phyloP scores from a whole-genome alignment of 495 filamentous ascomycete species.

The Elaphomyces granulatus region DNA sequence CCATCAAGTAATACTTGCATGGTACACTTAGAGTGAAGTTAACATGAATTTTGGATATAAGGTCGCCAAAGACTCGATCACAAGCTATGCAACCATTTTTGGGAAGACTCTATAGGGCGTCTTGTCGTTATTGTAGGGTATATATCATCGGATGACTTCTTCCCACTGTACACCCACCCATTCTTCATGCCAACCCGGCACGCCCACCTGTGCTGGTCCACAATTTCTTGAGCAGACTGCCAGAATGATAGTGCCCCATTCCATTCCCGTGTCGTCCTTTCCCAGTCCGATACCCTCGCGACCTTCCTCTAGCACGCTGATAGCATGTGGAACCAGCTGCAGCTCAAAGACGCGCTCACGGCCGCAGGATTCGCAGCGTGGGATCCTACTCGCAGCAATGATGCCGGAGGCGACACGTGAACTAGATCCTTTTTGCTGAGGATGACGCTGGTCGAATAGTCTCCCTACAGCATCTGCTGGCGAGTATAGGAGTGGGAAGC shows the following conservation, averaged over 20 bases:
- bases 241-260: slow-evolving; percentile 95
- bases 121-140: too few relatives aligned
- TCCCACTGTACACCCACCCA: slow-evolving; percentile 98
- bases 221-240: slow-evolving; percentile 69
- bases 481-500: slow-evolving; percentile 67
- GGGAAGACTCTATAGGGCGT: too few relatives aligned
- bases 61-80: too few relatives aligned
- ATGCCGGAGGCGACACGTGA: slow-evolving; percentile 19
- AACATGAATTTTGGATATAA: too few relatives aligned
- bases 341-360: slow-evolving; percentile 71
- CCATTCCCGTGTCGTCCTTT: slow-evolving; percentile 67
- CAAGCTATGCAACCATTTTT: too few relatives aligned
- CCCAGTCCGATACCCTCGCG: slow-evolving; percentile 45
- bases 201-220: slow-evolving; percentile 34
- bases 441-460: slow-evolving; percentile 32
- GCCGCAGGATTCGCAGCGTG: slow-evolving; percentile 64
- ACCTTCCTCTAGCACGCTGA: slow-evolving; percentile 73
- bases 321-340: slow-evolving; percentile 82
- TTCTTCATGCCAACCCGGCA: slow-evolving; percentile 70
- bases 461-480: slow-evolving; percentile 61
- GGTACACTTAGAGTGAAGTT: too few relatives aligned
- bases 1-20: too few relatives aligned
- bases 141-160: too few relatives aligned
- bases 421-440: slow-evolving; percentile 4
- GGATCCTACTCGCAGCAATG: slow-evolving; percentile 35